Conservation (phyloP, 2,329 filamentous ascomycete species). For the Thyridium curvatum region DNA sequence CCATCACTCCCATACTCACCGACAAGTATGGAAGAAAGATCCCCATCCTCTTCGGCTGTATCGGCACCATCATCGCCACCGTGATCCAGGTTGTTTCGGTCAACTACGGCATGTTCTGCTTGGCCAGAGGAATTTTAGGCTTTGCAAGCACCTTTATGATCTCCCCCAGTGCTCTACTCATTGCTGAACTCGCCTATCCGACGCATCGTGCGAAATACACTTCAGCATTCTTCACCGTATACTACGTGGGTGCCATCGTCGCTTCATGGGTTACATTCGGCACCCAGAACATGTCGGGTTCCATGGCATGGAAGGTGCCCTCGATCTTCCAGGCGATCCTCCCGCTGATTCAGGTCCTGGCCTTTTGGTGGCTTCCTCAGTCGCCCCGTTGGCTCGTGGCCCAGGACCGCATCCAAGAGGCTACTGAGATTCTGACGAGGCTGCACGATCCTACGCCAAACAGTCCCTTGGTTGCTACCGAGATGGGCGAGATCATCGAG, state of each 20-base stretch:
- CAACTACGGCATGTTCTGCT: slow-evolving; percentile 28
- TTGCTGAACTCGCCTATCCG: slow-evolving; percentile 9
- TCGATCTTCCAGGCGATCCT: slow-evolving; percentile 35
- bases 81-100: slow-evolving; percentile 27
- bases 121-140: slow-evolving; percentile 28
- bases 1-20: slow-evolving; percentile 20
- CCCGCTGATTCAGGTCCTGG: slow-evolving; percentile 35
- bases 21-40: slow-evolving; percentile 48
- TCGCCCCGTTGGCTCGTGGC: slow-evolving; percentile 43
- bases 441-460: slow-evolving; percentile 4
- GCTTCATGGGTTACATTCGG: slow-evolving; percentile 37
- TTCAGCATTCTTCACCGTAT: not conserved
- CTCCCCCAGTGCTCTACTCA: not conserved
- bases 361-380: slow-evolving; percentile 48
- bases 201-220: slow-evolving; percentile 3
- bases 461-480: not conserved
- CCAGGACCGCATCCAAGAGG: slow-evolving; percentile 41
- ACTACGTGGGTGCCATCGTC: slow-evolving; percentile 4
- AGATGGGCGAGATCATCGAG: slow-evolving; percentile 1
- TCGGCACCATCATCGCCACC: slow-evolving; percentile 43
- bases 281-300: slow-evolving; percentile 26
- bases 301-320: slow-evolving; percentile 35
- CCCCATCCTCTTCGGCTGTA: slow-evolving; percentile 45
- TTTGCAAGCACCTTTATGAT: too few species aligned
- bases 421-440: slow-evolving; percentile 40